Evolutionary conservation across 106 monocot species (phyloP), one percentile per base, ranked within the genome.

Genomic region (Dactylorhiza incarnata): DNA sequence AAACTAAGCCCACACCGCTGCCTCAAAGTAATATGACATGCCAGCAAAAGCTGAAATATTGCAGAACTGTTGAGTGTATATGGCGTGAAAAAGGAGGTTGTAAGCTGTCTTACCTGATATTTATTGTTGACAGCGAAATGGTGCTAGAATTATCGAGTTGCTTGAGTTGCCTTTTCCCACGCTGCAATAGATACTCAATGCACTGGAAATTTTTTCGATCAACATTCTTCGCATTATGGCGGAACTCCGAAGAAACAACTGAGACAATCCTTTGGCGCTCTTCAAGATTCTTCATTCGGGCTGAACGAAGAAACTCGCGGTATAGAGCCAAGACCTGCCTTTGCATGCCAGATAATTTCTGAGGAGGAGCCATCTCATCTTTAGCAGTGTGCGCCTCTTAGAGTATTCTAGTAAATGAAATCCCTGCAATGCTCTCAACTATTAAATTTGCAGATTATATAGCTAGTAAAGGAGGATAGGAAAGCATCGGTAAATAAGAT

Each of bases 81-180:
- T 37, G 37, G 37, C 37, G 37, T 37, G 37, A 23, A 22, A 23
- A 61, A 26, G 24, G 5, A 29, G 13, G 26, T 11, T 29, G 29
- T 26, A 65, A 29, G 13, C 25, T 65, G 9, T 11, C 65, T 65
- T 65, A 23, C 24, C 26, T 65, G 65, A 65, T 26, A 65, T 86
- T 80, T n/a, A 88, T 70, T 25, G 88, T 81, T 43, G 86, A 85
- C 72, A 95, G 73, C 19, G 88, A 79, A 59, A 88, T 77, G 43
- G 83, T 90, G 55, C 74, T 86, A 51, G 90, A 85, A 76, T 81
- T 76, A 22, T 81, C 88, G 11, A 96, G 88, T 73, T 96, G 95
- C 48, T 96, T 90, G 19, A 95, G 90, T 77, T 95, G 95, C 79
- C 55, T 90, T 87, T 85, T 90, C 53, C 95, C 93, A 45, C 87